Conservation (phyloP, 768 basidiomycete species). For the Gloeostereum incarnatum region DNA sequence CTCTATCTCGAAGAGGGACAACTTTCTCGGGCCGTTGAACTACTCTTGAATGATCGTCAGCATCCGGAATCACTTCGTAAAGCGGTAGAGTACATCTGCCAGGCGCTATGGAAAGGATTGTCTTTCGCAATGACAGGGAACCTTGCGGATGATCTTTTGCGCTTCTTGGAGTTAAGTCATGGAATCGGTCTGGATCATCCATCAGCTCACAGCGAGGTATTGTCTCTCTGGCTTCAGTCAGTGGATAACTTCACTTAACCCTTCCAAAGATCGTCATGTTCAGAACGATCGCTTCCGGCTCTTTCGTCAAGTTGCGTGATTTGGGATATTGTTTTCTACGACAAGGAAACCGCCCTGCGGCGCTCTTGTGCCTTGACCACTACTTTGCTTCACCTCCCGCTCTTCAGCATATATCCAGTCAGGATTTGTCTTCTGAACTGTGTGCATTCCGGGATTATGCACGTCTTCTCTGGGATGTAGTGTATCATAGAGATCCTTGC, state of each 20-base stretch:
- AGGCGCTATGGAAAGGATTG: conserved; percentile 33
- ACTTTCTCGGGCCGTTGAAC: conserved; percentile 32
- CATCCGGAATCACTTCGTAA: conserved; percentile 17
- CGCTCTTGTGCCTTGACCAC: conserved; percentile 35
- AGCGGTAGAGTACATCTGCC: conserved; percentile 29
- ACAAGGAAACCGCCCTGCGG: conserved; percentile 18
- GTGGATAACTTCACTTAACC: no score
- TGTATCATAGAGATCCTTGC: conserved; percentile 18
- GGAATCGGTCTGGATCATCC: background rate
- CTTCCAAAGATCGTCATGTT: conserved; percentile 13
- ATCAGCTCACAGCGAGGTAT: conserved; percentile 8
- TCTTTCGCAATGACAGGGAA: no score
- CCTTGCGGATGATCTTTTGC: conserved; percentile 1
- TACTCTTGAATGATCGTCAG: conserved; percentile 26
- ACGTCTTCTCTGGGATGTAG: conserved; percentile 18
- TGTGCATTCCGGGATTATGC: conserved; percentile 24
- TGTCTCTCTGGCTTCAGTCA: background rate
- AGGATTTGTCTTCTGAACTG: conserved; percentile 19
- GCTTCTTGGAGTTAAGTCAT: background rate
- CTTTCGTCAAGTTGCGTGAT: conserved; percentile 16
- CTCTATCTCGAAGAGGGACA: conserved; percentile 40
- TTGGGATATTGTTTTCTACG: conserved; percentile 21
- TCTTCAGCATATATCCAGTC: conserved; percentile 14
- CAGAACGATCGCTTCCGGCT: conserved; percentile 16
- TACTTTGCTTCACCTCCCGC: conserved; percentile 16